These are phyloP conservation scores for Iodosphaeria phyllophila DNA, from an alignment of 2,329 filamentous ascomycete species.

Conservation along the genomic window DNA sequence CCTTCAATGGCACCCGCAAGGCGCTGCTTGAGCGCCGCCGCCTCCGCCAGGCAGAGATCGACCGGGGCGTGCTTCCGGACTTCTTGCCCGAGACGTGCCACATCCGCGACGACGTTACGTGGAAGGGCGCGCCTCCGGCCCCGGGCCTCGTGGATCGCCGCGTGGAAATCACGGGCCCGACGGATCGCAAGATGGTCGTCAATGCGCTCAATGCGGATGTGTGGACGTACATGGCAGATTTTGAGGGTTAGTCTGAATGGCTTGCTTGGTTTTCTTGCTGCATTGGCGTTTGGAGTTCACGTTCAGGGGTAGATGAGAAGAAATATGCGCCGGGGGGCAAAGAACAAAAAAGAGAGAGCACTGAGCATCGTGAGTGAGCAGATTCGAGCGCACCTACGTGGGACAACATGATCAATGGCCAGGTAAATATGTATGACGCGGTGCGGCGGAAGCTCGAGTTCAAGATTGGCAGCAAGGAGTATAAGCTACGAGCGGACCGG, in stretches of 20 bases:
- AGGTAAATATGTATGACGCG: slow-evolving; percentile 94
- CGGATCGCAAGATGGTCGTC: slow-evolving; percentile 97
- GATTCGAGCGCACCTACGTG: slow-evolving; percentile 92
- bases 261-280: slow-evolving; percentile 1
- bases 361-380: slow-evolving; percentile 18
- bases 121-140: slow-evolving; percentile 81
- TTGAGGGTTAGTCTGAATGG: slow-evolving; percentile 51
- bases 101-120: slow-evolving; percentile 84
- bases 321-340: too few species aligned
- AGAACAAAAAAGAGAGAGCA: too few species aligned
- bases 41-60: slow-evolving; percentile 78
- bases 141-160: slow-evolving; percentile 85
- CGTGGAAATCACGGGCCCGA: slow-evolving; percentile 93
- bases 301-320: too few species aligned
- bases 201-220: slow-evolving; percentile 93
- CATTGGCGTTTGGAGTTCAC: neutral
- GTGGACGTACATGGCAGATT: slow-evolving; percentile 99
- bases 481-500: slow-evolving; percentile 88
- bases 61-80: slow-evolving; percentile 74
- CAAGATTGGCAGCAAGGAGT: slow-evolving; percentile 87
- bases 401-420: slow-evolving; percentile 98
- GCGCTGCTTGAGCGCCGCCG: slow-evolving; percentile 71
- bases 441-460: slow-evolving; percentile 90
- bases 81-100: slow-evolving; percentile 92
- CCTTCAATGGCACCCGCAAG: slow-evolving; percentile 84